phyloP scores from a whole-genome alignment of 1,284 basidiomycete species.

The Cryptococcus sp. region DNA sequence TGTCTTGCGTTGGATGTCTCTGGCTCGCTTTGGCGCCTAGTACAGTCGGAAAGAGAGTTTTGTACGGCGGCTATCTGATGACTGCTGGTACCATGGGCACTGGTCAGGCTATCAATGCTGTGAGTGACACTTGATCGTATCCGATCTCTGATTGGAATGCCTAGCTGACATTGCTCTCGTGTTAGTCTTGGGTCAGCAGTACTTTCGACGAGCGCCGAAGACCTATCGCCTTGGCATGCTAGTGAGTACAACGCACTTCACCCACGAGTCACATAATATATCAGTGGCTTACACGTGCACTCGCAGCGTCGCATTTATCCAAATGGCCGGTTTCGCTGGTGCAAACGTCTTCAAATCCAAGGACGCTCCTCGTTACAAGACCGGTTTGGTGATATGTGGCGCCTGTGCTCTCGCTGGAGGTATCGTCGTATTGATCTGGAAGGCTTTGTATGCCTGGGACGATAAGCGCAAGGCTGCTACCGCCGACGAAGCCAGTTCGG shows the following conservation, averaged over 20 bases:
- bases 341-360: conserved; percentile 21
- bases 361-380: conserved; percentile 21
- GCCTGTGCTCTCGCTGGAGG: conserved; percentile 17
- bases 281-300: not conserved
- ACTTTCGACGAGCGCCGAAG: conserved; percentile 21
- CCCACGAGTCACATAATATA: no score
- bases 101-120: conserved; percentile 28
- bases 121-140: conserved; percentile 4
- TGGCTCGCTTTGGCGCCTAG: conserved; percentile 82
- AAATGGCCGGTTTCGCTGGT: conserved; percentile 25
- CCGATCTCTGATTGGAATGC: not conserved
- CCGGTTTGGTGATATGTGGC: conserved; percentile 20
- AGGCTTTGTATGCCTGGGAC: conserved; percentile 19
- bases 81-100: conserved; percentile 25
- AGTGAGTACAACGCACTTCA: conserved; percentile 3
- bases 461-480: conserved; percentile 5
- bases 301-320: conserved; percentile 21
- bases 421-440: conserved; percentile 21
- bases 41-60: conserved; percentile 57
- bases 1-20: conserved; percentile 68
- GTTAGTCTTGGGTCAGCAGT: conserved; percentile 25
- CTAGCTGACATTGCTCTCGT: not conserved
- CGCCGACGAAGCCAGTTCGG: not conserved
- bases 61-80: conserved; percentile 26
- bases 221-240: conserved; percentile 21